Conservation (phyloP, 768 basidiomycete genomes). For the Porpolomopsis calyptriformis region DNA sequence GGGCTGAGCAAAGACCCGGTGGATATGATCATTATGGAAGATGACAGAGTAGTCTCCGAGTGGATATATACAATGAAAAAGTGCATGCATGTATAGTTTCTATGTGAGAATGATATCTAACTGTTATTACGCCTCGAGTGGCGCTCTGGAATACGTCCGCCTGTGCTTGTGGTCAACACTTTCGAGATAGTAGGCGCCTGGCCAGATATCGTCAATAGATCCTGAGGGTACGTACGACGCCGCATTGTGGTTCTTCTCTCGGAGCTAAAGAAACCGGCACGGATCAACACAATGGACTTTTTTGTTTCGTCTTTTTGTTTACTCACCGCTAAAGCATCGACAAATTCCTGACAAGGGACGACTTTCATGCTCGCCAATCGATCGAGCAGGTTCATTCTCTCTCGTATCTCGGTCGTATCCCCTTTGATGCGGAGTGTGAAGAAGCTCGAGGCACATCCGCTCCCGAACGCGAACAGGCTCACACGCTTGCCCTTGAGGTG, state of each 20-base stretch:
- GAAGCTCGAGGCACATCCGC: slow-evolving; percentile 92
- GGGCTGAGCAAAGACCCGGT: slow-evolving; percentile 1
- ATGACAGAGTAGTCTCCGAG: too few species aligned
- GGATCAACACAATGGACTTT: too few species aligned
- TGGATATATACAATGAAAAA: too few species aligned
- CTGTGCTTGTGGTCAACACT: slow-evolving; percentile 85
- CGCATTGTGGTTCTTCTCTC: slow-evolving; percentile 94
- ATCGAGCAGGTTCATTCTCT: slow-evolving; percentile 71
- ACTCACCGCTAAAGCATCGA: slow-evolving; percentile 66
- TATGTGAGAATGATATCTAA: not conserved
- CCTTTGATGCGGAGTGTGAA: slow-evolving; percentile 82
- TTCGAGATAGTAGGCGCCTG: slow-evolving; percentile 87
- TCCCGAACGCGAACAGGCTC: slow-evolving; percentile 93
- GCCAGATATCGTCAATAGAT: slow-evolving; percentile 85
- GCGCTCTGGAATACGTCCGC: slow-evolving; percentile 65
- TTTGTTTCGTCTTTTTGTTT: not conserved
- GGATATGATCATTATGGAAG: slow-evolving; percentile 33
- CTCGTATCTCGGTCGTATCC: slow-evolving; percentile 69
- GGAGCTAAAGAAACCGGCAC: slow-evolving; percentile 59
- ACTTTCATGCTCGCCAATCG: slow-evolving; percentile 82
- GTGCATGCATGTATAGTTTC: not conserved
- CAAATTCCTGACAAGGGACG: slow-evolving; percentile 85
- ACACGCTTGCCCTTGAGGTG: slow-evolving; percentile 74
- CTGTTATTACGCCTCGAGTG: slow-evolving; percentile 22
- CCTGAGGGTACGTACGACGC: slow-evolving; percentile 78